Conservation (phyloP, 305 asterid species). For the Fraxinus nigra region DNA sequence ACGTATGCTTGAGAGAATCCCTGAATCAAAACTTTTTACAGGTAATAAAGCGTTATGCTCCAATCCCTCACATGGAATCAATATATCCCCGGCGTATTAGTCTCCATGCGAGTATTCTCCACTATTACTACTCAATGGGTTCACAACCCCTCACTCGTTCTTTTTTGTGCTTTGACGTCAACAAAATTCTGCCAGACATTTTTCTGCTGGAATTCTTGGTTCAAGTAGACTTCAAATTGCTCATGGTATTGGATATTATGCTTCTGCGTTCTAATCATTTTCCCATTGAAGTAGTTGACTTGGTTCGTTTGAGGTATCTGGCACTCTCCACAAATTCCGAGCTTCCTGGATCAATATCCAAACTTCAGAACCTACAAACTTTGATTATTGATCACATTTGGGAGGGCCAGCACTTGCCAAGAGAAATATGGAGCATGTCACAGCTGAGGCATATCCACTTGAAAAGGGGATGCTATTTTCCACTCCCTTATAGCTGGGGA, state of each 20-base stretch:
- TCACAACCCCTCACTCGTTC: conserved; percentile 9
- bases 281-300: neutral
- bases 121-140: neutral
- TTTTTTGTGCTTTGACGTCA: conserved; percentile 16
- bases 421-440: conserved; percentile 20
- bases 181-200: neutral
- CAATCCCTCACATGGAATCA: neutral
- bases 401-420: conserved; percentile 7
- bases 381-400: conserved; percentile 20
- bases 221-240: conserved; percentile 17
- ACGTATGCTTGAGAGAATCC: conserved; percentile 26
- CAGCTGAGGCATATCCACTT: conserved; percentile 26
- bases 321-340: conserved; percentile 12
- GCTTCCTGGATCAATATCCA: neutral
- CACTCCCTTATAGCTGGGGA: conserved; percentile 11
- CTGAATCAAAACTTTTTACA: conserved; percentile 14
- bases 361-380: conserved; percentile 17
- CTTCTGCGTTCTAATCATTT: neutral
- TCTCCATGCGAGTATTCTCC: conserved; percentile 14
- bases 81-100: conserved; percentile 13
- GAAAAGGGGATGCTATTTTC: conserved; percentile 11
- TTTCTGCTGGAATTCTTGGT: neutral
- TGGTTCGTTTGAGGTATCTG: conserved; percentile 22
- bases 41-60: conserved; percentile 3
- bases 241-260: conserved; percentile 20